Conservation (phyloP, 352 stramenopile species). For the Vaucheria bursata region DNA sequence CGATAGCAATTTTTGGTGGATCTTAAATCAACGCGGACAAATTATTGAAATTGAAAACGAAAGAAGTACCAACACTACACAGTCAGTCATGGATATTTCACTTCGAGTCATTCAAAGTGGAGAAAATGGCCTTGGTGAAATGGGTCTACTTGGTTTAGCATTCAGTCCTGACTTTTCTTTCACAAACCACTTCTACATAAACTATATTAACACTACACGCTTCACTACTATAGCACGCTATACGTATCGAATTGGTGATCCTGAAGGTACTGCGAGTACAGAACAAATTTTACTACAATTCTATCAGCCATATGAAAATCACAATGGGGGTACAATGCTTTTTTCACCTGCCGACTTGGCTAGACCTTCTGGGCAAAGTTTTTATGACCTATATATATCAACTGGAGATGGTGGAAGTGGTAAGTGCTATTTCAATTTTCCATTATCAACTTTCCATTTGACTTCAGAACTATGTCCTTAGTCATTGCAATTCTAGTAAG, state of each 20-base stretch:
- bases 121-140: not conserved
- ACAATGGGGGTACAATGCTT: constrained; percentile 9
- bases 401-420: not conserved
- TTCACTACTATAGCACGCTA: constrained; percentile 2
- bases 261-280: not conserved
- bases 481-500: no score
- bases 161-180: not conserved
- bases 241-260: not conserved
- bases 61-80: not conserved
- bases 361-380: not conserved
- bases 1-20: not conserved
- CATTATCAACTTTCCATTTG: no score
- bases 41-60: not conserved
- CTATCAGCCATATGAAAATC: not conserved
- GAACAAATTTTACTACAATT: not conserved
- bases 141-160: constrained; percentile 2
- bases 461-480: no score
- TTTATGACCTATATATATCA: not conserved
- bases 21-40: not conserved
- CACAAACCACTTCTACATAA: not conserved
- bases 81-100: not conserved
- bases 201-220: constrained; percentile 6
- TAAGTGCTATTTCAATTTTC: no score
- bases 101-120: no score
- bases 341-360: not conserved